Base-by-base conservation (phyloP, 1,284 basidiomycete species). In the Irpex lacteus region DNA sequence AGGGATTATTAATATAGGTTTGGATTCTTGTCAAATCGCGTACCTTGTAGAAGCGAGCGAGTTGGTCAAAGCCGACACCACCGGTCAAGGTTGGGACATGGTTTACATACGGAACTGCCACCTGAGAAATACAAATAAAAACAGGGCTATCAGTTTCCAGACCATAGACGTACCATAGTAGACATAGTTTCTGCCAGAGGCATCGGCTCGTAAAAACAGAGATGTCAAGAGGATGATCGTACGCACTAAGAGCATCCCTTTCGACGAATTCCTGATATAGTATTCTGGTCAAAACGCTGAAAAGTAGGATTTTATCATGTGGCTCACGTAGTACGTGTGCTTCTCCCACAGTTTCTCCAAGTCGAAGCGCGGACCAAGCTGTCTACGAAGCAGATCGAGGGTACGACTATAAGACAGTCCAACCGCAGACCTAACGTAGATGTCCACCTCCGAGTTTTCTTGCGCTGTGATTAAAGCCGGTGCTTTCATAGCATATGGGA, bases 21-120 rank as follows among this genome's bases (percentile, higher is more conserved):
- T 32, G 13, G 8, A 47, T 49, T 6, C 37, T 55, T 11, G 47
- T 26, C 47, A 11, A 15, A 19, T 18, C 40, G 8, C 58, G 19
- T 50, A 77, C 78, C 73, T 80, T 81, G 69, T 82, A 83, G 67
- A 82, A 81, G 36, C 81, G 76, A 7, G 76, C 73, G 13, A 81
- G 69, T 4, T 82, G 75, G 21, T 77, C 70, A 57, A 74, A 74
- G 3, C 78, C 80, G 36, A 81, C 73, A 18, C 79, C 81, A 5
- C 81, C 81, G 2, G 77, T 82, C 77, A 82, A 74, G 5, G 81
- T 82, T 15, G 82, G 73, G 32, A 83, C 73, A 64, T 81, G 82
- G 66, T 81, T 83, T 38, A 83, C 82, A 62, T 81, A 82, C 19
- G 80, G 81, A n/a, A 76, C 73, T n/a, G 74, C 65, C 13, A 82